Percentiles rank a stretch among this genome's conserved stretches.
Evolutionary conservation across 2,329 filamentous ascomycete genomes (phyloP).

Genomic region (Dendryphion nanum): DNA sequence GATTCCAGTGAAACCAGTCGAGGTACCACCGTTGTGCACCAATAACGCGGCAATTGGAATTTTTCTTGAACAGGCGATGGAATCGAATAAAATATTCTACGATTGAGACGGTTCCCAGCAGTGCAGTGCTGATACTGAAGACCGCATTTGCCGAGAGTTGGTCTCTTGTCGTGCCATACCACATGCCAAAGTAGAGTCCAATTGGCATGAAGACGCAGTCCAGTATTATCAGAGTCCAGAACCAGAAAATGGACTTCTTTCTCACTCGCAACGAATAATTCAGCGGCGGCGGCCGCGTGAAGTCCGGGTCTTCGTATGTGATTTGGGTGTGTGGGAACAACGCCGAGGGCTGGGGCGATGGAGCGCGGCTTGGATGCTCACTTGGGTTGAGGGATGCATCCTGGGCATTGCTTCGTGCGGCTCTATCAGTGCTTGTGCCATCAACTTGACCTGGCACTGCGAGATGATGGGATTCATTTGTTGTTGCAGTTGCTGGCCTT

Average conservation of each 20-base stretch:
- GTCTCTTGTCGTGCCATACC: constrained; percentile 52
- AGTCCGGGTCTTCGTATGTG: constrained; percentile 40
- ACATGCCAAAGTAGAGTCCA: constrained; percentile 60
- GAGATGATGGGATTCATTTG: constrained; percentile 1
- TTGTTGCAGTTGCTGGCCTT: background rate
- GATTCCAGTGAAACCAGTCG: constrained; percentile 60
- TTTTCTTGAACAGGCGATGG: constrained; percentile 50
- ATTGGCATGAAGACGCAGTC: constrained; percentile 60
- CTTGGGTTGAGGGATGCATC: constrained; percentile 3
- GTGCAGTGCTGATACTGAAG: constrained; percentile 55
- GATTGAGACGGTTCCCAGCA: constrained; percentile 54
- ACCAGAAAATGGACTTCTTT: constrained; percentile 56
- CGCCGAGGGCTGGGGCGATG: constrained; percentile 31
- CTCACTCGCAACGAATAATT: constrained; percentile 56
- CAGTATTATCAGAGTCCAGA: constrained; percentile 60
- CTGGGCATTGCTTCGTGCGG: background rate
- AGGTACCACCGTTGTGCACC: constrained; percentile 47
- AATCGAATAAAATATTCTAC: constrained; percentile 54
- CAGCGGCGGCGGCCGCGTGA: constrained; percentile 50
- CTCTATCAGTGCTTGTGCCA: background rate
- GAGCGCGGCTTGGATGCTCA: constrained; percentile 18
- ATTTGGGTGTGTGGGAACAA: constrained; percentile 43
- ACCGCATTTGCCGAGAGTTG: constrained; percentile 50
- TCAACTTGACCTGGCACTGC: constrained; percentile 7
- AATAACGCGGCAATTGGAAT: constrained; percentile 53